A percentile compares a stretch with the other conserved stretches of the same genome.
Evolutionary conservation across 352 stramenopile species (phyloP).

Genomic region (Globisporangium heterothallicum): DNA sequence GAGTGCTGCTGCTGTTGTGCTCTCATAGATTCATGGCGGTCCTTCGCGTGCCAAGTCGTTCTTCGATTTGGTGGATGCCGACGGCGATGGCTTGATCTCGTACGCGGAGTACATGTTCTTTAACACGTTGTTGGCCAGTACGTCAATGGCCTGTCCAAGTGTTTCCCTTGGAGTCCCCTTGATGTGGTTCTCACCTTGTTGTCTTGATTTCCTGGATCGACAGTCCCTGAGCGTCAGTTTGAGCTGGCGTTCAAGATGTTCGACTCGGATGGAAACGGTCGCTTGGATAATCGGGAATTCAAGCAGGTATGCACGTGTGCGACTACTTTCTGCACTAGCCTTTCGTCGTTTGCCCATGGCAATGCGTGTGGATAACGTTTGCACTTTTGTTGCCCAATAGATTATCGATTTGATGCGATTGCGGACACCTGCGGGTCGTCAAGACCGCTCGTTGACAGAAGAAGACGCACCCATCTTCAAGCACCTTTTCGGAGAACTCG

Average conservation of each 20-base stretch:
- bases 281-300: constrained; percentile 80
- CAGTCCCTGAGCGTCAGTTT: constrained; percentile 82
- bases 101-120: constrained; percentile 90
- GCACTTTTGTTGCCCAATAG: constrained; percentile 18
- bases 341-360: not conserved
- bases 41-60: constrained; percentile 63
- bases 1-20: not conserved
- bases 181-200: too few species aligned
- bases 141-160: too few species aligned
- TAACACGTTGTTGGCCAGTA: constrained; percentile 80
- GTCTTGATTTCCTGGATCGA: too few species aligned
- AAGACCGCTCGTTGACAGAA: constrained; percentile 74
- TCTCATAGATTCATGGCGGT: constrained; percentile 43
- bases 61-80: constrained; percentile 80
- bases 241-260: constrained; percentile 90
- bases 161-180: too few species aligned
- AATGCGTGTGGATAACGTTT: not conserved
- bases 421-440: constrained; percentile 69
- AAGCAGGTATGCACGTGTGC: constrained; percentile 46
- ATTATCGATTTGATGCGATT: constrained; percentile 83
- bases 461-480: constrained; percentile 81
- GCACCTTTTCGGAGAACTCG: constrained; percentile 78
- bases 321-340: not conserved
- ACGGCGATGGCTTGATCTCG: constrained; percentile 84
- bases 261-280: constrained; percentile 75